A percentile compares a stretch with the other conserved stretches of the same genome.
phyloP scores from a whole-genome alignment of 2,329 filamentous ascomycete species.

The Fusarium tjaetaba region DNA sequence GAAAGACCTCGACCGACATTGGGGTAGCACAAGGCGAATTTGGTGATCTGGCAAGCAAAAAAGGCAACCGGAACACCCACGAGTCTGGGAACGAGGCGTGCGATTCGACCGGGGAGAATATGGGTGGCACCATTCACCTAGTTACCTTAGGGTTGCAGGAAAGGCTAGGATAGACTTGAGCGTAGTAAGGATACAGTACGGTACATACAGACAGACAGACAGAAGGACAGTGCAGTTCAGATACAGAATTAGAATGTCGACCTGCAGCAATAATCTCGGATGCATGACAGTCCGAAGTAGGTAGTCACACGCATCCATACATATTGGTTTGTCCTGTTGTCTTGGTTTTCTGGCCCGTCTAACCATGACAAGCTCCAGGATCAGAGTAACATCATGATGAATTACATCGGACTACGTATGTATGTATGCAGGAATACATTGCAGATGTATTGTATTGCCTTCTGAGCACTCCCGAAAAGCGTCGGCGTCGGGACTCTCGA shows the following conservation, averaged over 20 bases:
- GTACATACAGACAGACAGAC: neutral
- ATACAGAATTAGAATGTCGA: slow-evolving; percentile 34
- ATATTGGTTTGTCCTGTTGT: slow-evolving; percentile 20
- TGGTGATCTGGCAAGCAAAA: slow-evolving; percentile 27
- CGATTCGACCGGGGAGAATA: slow-evolving; percentile 17
- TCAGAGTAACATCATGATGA: slow-evolving; percentile 31
- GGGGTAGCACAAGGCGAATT: slow-evolving; percentile 25
- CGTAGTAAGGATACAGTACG: neutral
- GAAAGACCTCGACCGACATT: slow-evolving; percentile 1
- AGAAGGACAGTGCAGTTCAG: neutral
- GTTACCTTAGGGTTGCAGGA: slow-evolving; percentile 16
- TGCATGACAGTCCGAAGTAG: slow-evolving; percentile 40
- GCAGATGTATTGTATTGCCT: neutral
- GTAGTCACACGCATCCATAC: slow-evolving; percentile 40
- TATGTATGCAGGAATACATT: neutral
- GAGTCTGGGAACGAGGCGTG: slow-evolving; percentile 8
- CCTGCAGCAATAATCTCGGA: slow-evolving; percentile 46
- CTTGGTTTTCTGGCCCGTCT: slow-evolving; percentile 3
- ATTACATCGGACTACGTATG: neutral
- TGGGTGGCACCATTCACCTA: slow-evolving; percentile 15
- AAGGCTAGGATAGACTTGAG: slow-evolving; percentile 23
- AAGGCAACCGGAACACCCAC: slow-evolving; percentile 27
- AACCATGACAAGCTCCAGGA: slow-evolving; percentile 29
- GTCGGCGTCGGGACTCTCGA: slow-evolving; percentile 5
- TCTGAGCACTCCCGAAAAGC: slow-evolving; percentile 16